These are phyloP conservation scores for Fusarium sp. DNA, from an alignment of 2,329 filamentous ascomycete genomes.

Conservation along the genomic window DNA sequence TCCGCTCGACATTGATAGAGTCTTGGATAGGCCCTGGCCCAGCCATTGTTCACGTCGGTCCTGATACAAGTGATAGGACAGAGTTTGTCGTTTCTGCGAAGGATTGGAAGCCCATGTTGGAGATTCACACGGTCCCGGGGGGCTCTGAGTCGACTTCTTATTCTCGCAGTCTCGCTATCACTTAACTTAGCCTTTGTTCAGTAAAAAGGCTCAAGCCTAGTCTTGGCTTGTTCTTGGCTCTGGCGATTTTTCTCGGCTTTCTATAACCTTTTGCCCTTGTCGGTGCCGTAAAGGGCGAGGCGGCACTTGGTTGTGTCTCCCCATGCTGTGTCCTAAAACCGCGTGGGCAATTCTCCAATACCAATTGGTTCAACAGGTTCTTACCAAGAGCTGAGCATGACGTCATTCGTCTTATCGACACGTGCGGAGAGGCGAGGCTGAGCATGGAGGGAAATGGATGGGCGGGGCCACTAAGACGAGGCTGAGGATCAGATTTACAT, in stretches of 20 bases:
- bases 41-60: constrained; percentile 14
- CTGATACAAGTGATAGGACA: neutral
- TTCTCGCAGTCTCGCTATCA: neutral
- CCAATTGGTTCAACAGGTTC: constrained; percentile 38
- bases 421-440: constrained; percentile 27
- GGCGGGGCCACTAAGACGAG: constrained; percentile 13
- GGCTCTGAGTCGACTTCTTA: constrained; percentile 9
- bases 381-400: constrained; percentile 13
- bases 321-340: constrained; percentile 2
- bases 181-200: neutral
- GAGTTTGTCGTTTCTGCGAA: neutral
- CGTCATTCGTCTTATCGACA: constrained; percentile 34
- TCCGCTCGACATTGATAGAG: constrained; percentile 13
- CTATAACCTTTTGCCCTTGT: neutral
- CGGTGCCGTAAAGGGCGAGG: constrained; percentile 2
- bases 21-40: neutral
- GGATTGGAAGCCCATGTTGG: constrained; percentile 3
- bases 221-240: constrained; percentile 23
- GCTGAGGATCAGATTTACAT: constrained; percentile 26
- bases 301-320: neutral
- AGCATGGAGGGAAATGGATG: neutral
- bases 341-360: constrained; percentile 26
- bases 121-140: neutral
- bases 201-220: neutral
- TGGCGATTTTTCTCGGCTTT: constrained; percentile 10